phyloP scores from a whole-genome alignment of 23 red algal species.

The Pyropia yezoensis region DNA sequence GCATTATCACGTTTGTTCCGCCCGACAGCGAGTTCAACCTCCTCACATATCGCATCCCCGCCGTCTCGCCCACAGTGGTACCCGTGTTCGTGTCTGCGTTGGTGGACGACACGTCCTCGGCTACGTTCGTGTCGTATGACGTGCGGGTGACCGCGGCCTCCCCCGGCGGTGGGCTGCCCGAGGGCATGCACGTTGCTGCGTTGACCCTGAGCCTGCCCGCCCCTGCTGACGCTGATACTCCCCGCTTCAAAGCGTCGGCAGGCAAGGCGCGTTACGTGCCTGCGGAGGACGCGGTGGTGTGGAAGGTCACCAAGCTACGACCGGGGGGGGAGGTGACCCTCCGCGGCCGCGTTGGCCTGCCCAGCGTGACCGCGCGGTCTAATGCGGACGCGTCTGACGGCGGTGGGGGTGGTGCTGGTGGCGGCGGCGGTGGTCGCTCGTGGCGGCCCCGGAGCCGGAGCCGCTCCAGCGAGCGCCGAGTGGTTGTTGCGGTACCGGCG shows the following conservation, averaged over 20 bases:
- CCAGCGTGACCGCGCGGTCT: constrained; percentile 42
- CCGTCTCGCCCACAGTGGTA: constrained; percentile 57
- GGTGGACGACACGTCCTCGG: no score
- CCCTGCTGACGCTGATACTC: constrained; percentile 72
- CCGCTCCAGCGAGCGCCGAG: no score
- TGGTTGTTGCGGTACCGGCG: no score
- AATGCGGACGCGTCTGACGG: no score
- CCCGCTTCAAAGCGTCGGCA: constrained; percentile 67
- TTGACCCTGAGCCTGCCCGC: constrained; percentile 71
- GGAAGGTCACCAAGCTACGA: constrained; percentile 82
- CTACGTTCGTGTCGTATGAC: constrained; percentile 67
- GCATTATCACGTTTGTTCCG: constrained; percentile 90
- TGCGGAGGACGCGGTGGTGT: constrained; percentile 79
- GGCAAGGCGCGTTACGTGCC: constrained; percentile 87
- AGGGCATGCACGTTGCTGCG: constrained; percentile 50
- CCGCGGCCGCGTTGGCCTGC: constrained; percentile 77
- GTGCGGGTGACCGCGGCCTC: constrained; percentile 47
- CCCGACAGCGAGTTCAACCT: constrained; percentile 95
- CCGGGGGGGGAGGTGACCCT: constrained; percentile 55
- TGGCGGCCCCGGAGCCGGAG: no score
- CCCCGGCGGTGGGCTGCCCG: constrained; percentile 64
- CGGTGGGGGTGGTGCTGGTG: no score
- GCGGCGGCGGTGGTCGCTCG: no score
- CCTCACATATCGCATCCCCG: constrained; percentile 89
- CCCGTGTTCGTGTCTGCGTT: constrained; percentile 15